Percentiles rank a stretch among this genome's conserved stretches.
Conservation (phyloP, 2,329 filamentous ascomycete genomes). For the Microsporum audouinii region DNA sequence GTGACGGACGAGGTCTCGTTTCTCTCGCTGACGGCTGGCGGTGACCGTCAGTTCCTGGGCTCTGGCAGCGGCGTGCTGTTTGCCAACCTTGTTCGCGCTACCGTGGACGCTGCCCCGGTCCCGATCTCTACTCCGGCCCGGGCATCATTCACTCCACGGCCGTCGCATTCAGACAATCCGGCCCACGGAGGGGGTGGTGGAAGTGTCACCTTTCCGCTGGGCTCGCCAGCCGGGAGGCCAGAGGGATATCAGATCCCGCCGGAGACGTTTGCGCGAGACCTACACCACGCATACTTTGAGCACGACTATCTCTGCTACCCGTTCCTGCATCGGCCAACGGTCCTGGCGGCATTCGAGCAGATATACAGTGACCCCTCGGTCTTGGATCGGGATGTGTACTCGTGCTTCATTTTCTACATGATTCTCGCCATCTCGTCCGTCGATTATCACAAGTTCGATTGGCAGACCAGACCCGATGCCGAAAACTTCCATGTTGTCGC, state of each 20-base stretch:
- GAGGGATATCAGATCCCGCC: slow-evolving; percentile 21
- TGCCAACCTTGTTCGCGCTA: slow-evolving; percentile 31
- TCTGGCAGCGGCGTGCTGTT: slow-evolving; percentile 27
- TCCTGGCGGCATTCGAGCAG: slow-evolving; percentile 16
- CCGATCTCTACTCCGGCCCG: slow-evolving; percentile 11
- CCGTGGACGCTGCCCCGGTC: slow-evolving; percentile 11
- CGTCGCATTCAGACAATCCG: background rate
- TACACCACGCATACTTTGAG: slow-evolving; percentile 33
- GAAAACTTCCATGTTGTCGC: slow-evolving; percentile 34
- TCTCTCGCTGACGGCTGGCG: slow-evolving; percentile 34
- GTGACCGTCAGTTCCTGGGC: slow-evolving; percentile 35
- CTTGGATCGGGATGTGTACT: slow-evolving; percentile 21
- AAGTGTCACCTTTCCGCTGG: slow-evolving; percentile 13
- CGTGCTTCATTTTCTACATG: slow-evolving; percentile 37
- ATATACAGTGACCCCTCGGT: slow-evolving; percentile 17
- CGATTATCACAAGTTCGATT: slow-evolving; percentile 36
- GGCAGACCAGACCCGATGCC: slow-evolving; percentile 34
- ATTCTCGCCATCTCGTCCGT: slow-evolving; percentile 35
- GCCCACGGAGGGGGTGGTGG: slow-evolving; percentile 6
- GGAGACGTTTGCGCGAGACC: slow-evolving; percentile 25
- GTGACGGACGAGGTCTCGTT: slow-evolving; percentile 35
- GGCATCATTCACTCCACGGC: slow-evolving; percentile 5
- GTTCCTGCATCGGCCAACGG: slow-evolving; percentile 26
- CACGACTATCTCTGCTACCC: slow-evolving; percentile 37
- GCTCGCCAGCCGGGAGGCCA: slow-evolving; percentile 3